Base-by-base conservation (phyloP, 805 yeast genomes). In the Wickerhamomyces rabaulensis region DNA sequence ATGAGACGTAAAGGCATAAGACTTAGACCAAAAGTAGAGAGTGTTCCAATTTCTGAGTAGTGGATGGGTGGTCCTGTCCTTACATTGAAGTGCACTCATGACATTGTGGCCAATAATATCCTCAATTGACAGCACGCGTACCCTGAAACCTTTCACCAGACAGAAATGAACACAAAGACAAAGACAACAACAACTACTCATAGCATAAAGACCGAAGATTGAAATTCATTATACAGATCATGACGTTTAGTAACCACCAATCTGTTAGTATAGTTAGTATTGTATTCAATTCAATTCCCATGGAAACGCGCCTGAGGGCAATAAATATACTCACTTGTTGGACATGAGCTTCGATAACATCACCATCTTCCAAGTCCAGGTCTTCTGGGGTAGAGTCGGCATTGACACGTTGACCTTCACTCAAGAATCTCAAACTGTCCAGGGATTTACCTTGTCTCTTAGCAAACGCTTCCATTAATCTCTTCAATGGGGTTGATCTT, bases 401-500 rank as follows among this genome's bases (percentile, higher is more conserved):
- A 53, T 78, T 75, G 50, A 94, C 82, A 63, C 98, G 82, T 56
- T 89, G 86, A 53, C 99, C 99, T 55, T 94, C 99, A 63, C 84
- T 84, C 61, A 94, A 74, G 66, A 94, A 94, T 67, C 98, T 81
- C 65, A 94, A 73, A 43, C 92, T 80, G 56, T 78, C 80, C 62
- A 85, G 70, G 53, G 85, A 81, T 66, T 92, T 92, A 39, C 98
- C 98, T 63, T 92, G 96, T 74, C 99, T 87, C 71, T 91, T 91
- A 66, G 98, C 95, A 67, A 92, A 94, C 12, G 97, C 96, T 62
- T 92, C 98, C 90, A 94, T 92, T 60, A 94, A 81, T 71, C 96
- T 87, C 67, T 80, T 87, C 74, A 94, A 78, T 41, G 92, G 96
- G 6, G 99, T 94, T 37, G 91, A 76, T 69, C 87, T 79, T 73